Percentiles rank a stretch among this genome's conserved stretches.
phyloP scores from a whole-genome alignment of 1,139 yeast species.

The Saccharomyces hybrid region DNA sequence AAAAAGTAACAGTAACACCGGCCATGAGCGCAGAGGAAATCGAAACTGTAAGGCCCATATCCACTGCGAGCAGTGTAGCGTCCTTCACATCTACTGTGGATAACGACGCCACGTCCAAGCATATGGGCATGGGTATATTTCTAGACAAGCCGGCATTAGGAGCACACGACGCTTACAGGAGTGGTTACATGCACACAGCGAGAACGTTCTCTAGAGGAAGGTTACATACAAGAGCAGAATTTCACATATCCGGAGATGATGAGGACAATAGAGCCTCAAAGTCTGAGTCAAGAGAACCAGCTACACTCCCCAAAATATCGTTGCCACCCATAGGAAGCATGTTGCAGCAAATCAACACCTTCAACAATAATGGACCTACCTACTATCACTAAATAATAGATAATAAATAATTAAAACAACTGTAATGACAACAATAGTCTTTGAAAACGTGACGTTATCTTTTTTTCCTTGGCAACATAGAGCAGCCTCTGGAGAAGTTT shows the following conservation, averaged over 20 bases:
- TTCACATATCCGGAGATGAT: constrained; percentile 12
- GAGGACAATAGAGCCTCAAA: constrained; percentile 5
- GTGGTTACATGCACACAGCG: neutral
- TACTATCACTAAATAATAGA: neutral
- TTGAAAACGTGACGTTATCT: neutral
- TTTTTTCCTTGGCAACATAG: neutral
- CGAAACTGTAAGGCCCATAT: constrained; percentile 9
- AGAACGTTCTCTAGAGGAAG: constrained; percentile 1
- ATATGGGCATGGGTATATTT: neutral
- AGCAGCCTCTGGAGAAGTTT: neutral
- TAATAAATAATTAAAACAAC: neutral
- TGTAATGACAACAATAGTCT: neutral
- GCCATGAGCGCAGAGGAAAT: constrained; percentile 1
- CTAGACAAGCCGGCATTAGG: neutral
- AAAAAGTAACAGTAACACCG: constrained; percentile 15
- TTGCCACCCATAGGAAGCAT: neutral
- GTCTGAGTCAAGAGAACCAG: neutral
- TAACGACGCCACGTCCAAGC: constrained; percentile 2
- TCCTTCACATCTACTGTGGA: constrained; percentile 14
- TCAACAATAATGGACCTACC: neutral
- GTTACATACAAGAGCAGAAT: constrained; percentile 6
- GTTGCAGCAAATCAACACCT: neutral
- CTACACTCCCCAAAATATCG: neutral
- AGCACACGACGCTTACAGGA: neutral
- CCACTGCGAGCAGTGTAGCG: constrained; percentile 14